phyloP scores from a whole-genome alignment of 371 early-diverging fungal species.

The Smittium mucronatum region DNA sequence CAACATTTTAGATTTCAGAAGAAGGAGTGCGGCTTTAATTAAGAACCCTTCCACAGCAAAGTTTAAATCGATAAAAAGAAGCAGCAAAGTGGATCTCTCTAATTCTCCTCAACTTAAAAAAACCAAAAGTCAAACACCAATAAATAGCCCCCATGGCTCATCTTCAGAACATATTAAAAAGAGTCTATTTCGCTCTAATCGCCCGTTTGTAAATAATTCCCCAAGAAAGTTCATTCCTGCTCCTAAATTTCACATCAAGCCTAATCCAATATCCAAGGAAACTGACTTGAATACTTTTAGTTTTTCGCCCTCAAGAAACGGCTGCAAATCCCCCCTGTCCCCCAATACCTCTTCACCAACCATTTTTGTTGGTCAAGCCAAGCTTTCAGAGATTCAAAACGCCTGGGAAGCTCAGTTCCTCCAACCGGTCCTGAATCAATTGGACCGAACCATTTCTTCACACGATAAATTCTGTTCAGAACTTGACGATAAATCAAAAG shows the following conservation, averaged over 20 bases:
- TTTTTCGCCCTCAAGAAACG: background rate
- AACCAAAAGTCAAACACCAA: background rate
- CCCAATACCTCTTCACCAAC: too few relatives aligned
- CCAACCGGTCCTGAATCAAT: background rate
- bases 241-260: background rate
- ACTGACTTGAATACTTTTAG: background rate
- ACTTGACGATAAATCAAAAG: background rate
- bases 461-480: background rate
- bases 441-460: background rate
- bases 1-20: slow-evolving; percentile 22
- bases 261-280: background rate
- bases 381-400: background rate
- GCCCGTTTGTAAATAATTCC: background rate
- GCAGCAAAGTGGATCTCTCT: background rate
- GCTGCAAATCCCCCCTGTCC: too few relatives aligned
- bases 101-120: background rate
- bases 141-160: background rate
- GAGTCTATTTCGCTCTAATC: too few relatives aligned
- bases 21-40: background rate
- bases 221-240: background rate
- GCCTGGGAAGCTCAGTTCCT: background rate
- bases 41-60: background rate
- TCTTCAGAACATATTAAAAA: too few relatives aligned
- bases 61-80: background rate
- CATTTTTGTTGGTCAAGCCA: background rate